Base-by-base conservation (phyloP, 2,329 filamentous ascomycete species). In the Chalara sp. region DNA sequence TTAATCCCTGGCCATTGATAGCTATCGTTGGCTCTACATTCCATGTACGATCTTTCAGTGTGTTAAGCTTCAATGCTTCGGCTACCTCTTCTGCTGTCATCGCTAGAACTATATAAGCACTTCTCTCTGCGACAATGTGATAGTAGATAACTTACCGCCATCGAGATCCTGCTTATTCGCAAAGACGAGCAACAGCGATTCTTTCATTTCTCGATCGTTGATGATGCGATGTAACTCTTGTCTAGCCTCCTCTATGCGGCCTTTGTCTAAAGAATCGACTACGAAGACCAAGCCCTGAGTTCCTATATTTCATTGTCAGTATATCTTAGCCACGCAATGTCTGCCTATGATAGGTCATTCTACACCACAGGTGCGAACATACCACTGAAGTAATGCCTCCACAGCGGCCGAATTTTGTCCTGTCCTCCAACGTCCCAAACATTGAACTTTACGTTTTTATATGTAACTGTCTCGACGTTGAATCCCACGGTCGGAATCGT, bases 381-480 rank as follows among this genome's bases (percentile, higher is more conserved):
- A 84, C 85, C 86, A 61, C 83, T 87, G 68, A 95, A 97, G 76
- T 97, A 97, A 77, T 97, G 92, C 73, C 92, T 85, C 92, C 92
- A 97, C 55, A 97, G 76, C 57, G 92, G 92, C 60, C 92, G 82
- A 67, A 97, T 97, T 84, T 97, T 97, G 80, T 97, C 92, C 78
- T 97, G 92, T 59, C 92, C 92, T 72, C 92, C 92, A 54, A 97
- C 92, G 76, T 97, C 92, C 92, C 92, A 97, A 57, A 97, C 92
- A 65, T 95, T 97, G 78, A 97, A 97, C 74, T 96, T 95, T 73
- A 96, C 91, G 71, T 97, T 97, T 81, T 96, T 96, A 79, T 96
- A 96, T 61, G 91, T 95, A 65, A 97, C 91, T 5, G 90, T 95
- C 79, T 97, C 92, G 71, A 97, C 93, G 80, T 97, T 97, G 81